Evolutionary conservation across 345 rosid genomes (phyloP).

Genomic region (Bruguiera parviflora): DNA sequence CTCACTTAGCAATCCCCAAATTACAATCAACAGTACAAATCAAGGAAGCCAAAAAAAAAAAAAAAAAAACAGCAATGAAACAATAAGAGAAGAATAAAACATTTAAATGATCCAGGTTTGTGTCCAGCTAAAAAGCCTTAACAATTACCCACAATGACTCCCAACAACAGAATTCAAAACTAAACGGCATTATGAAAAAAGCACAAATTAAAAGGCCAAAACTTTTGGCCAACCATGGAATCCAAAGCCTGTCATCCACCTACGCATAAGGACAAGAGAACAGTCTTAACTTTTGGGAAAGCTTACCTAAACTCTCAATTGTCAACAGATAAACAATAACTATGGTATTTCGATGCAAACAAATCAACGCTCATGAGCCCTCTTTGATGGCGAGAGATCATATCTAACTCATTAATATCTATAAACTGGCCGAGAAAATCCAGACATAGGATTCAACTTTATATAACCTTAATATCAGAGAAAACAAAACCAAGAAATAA

Average conservation of each 20-base stretch:
- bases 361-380: not conserved
- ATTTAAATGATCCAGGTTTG: not conserved
- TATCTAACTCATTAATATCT: too few species aligned
- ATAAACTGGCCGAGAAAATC: too few species aligned
- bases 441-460: too few species aligned
- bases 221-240: slow-evolving; percentile 28
- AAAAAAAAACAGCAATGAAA: too few species aligned
- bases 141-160: not conserved
- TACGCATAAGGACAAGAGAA: slow-evolving; percentile 39
- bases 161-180: not conserved
- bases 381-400: not conserved
- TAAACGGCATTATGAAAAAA: not conserved
- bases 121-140: not conserved
- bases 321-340: slow-evolving; percentile 32
- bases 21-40: too few species aligned
- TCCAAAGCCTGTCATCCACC: slow-evolving; percentile 30
- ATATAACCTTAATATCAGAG: too few species aligned
- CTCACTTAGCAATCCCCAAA: too few species aligned
- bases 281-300: slow-evolving; percentile 45
- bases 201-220: slow-evolving; percentile 22
- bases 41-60: too few species aligned
- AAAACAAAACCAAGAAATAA: too few species aligned
- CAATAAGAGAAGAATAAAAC: not conserved
- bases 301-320: slow-evolving; percentile 37
- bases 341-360: slow-evolving; percentile 6